Percentiles rank a stretch among this genome's conserved stretches.
phyloP scores from a whole-genome alignment of 176 grass and related monocot genomes.

The Avena sativa region DNA sequence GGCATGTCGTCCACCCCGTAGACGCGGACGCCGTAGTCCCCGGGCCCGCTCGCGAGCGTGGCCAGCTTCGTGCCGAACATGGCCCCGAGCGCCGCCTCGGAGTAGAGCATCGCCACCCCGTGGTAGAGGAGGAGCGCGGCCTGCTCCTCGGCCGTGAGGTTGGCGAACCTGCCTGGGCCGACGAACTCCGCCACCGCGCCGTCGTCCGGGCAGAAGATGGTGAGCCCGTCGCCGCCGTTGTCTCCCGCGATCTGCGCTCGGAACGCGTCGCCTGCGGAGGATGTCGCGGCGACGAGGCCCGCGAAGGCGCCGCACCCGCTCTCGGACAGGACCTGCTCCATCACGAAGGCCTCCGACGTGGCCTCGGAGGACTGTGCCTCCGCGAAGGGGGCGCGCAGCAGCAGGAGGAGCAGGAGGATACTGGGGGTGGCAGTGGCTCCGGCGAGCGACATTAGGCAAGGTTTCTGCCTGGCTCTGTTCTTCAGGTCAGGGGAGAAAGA shows the following conservation, averaged over 20 bases:
- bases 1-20: too few relatives aligned
- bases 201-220: constrained; percentile 66
- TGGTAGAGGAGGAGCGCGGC: constrained; percentile 61
- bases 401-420: constrained; percentile 21
- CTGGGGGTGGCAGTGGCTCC: background rate
- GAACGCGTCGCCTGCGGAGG: constrained; percentile 37
- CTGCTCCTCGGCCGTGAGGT: constrained; percentile 45
- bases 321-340: constrained; percentile 46
- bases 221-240: constrained; percentile 40
- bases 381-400: constrained; percentile 24
- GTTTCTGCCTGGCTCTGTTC: background rate
- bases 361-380: constrained; percentile 35
- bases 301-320: constrained; percentile 66
- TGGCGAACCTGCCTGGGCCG: constrained; percentile 34
- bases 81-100: constrained; percentile 36
- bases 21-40: background rate
- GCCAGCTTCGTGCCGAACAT: background rate
- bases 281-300: constrained; percentile 39
- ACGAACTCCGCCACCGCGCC: constrained; percentile 48
- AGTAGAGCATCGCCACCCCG: constrained; percentile 61
- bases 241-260: background rate
- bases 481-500: background rate
- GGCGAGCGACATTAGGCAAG: background rate
- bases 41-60: background rate
- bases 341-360: background rate